Evolutionary conservation across 257 asterid species (phyloP).

Genomic region (Echium plantagineum): DNA sequence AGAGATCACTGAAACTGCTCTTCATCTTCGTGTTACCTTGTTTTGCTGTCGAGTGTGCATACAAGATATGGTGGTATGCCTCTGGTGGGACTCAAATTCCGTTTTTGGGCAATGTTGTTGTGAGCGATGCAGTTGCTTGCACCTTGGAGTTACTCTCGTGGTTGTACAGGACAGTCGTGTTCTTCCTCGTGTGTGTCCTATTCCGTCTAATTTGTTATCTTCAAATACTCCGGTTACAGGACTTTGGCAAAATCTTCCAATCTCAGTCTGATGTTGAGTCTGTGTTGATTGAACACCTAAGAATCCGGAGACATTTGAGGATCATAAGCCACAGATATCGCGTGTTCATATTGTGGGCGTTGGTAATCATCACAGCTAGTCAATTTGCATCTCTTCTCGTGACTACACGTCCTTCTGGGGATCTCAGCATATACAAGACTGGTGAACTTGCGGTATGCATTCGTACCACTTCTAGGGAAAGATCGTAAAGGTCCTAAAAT

Average conservation of each 20-base stretch:
- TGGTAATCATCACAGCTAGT: constrained; percentile 18
- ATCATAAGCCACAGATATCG: constrained; percentile 20
- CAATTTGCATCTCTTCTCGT: constrained; percentile 20
- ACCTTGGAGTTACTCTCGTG: constrained; percentile 26
- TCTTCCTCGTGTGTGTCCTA: constrained; percentile 40
- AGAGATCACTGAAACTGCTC: constrained; percentile 40
- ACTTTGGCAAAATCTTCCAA: constrained; percentile 16
- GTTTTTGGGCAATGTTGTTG: constrained; percentile 28
- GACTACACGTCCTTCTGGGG: constrained; percentile 13
- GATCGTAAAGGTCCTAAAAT: neutral
- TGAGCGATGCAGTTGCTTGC: constrained; percentile 41
- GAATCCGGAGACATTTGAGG: constrained; percentile 16
- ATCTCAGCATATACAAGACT: constrained; percentile 9
- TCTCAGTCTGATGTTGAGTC: constrained; percentile 17
- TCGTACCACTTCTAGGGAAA: neutral
- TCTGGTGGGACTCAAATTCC: constrained; percentile 42
- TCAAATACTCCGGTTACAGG: constrained; percentile 15
- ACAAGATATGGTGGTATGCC: constrained; percentile 55
- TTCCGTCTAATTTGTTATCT: constrained; percentile 27
- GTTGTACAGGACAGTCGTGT: constrained; percentile 37
- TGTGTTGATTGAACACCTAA: constrained; percentile 14
- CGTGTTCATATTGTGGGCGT: constrained; percentile 8
- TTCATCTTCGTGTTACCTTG: constrained; percentile 48
- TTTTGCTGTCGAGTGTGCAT: constrained; percentile 33
- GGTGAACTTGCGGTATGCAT: constrained; percentile 24